Base-by-base conservation (phyloP, 441 rosid genomes). In the Pelargonium australe region DNA sequence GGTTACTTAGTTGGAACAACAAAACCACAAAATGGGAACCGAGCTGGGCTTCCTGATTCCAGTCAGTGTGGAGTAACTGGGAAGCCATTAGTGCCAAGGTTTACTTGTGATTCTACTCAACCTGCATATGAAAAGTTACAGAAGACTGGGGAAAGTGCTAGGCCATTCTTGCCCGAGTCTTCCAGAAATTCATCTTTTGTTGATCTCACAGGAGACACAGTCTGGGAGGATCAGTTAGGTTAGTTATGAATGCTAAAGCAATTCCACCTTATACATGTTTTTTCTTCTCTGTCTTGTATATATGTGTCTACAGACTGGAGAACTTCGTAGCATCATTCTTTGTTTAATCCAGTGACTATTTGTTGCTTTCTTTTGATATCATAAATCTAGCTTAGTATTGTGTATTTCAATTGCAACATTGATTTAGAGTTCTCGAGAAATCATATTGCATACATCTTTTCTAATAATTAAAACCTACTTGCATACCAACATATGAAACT, bases 161-260 rank as follows among this genome's bases (percentile, higher is more conserved):
- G 31, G 63, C 28, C 57, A 47, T 68, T 72, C 64, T 69, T 65
- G 31, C 60, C 55, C 13, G 72, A 57, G 57, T 19, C 66, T 44
- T 49, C 63, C 64, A 3, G 17, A 6, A 61, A 37, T 71, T 17
- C 65, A 64, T 55, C 70, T 51, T 20, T 41, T 60, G 60, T 63
- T 20, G 62, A 47, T 47, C 55, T 25, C 11, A n/a, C 55, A 31
- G 58, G 43, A 28, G 70, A 13, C 55, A 49, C 37, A 57, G n/a
- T 17, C 66, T 6, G 57, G 62, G 70, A 16, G 55, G 41, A 10
- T 41, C 74, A 57, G 14, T 70, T 72, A 70, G 75, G 80, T 74
- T 63, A 68, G 68, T 71, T 51, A 8, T 67, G 25, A 40, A 65
- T 53, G 55, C 58, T 23, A 40, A 49, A 19, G 17, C 12, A 20